A percentile compares a stretch with the other conserved stretches of the same genome.
Conservation (phyloP, 495 filamentous ascomycete species). For the Daldinia bambusicola region DNA sequence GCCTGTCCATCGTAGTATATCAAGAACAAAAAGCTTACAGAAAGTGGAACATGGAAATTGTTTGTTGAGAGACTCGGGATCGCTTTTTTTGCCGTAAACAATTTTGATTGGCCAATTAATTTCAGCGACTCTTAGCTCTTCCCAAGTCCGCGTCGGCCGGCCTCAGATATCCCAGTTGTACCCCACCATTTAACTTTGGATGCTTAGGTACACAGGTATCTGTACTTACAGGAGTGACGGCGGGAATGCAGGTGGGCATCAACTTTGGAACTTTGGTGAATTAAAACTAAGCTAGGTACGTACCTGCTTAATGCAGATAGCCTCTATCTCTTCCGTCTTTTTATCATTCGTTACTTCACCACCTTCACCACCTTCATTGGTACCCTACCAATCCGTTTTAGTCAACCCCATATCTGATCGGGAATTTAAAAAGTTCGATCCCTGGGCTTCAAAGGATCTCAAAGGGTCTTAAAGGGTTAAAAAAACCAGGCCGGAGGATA, state of each 20-base stretch:
- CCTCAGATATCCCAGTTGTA: constrained; percentile 32
- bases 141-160: constrained; percentile 39
- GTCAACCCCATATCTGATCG: constrained; percentile 41
- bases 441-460: constrained; percentile 12
- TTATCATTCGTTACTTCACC: constrained; percentile 19
- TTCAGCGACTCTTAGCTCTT: constrained; percentile 23
- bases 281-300: not conserved
- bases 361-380: constrained; percentile 9
- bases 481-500: constrained; percentile 26
- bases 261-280: too few species aligned
- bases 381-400: constrained; percentile 35
- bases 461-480: too few species aligned
- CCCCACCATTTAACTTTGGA: constrained; percentile 6
- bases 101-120: constrained; percentile 34
- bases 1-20: not conserved
- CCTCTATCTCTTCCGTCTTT: not conserved
- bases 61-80: constrained; percentile 45
- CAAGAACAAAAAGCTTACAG: constrained; percentile 18
- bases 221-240: too few species aligned
- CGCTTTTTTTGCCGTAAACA: constrained; percentile 42
- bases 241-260: too few species aligned
- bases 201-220: not conserved
- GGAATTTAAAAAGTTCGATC: constrained; percentile 45
- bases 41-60: constrained; percentile 9
- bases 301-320: constrained; percentile 21